Conservation (phyloP, 2,329 filamentous ascomycete species). For the Colletotrichum kahawae region DNA sequence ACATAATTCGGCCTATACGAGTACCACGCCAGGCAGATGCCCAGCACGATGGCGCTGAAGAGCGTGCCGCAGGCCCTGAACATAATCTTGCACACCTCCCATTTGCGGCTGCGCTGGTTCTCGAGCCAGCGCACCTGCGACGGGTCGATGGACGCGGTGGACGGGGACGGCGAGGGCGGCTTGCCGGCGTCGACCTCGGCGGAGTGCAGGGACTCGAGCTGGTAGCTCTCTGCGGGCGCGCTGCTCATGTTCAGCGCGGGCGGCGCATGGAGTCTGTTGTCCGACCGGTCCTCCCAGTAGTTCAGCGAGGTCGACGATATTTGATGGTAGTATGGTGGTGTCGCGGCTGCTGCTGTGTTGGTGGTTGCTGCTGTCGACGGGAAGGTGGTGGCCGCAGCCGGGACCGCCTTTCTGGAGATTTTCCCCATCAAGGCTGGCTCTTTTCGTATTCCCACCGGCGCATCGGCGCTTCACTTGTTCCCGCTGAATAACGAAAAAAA, state of each 20-base stretch:
- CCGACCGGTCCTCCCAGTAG: neutral
- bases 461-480: neutral
- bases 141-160: constrained; percentile 17
- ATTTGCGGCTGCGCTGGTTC: constrained; percentile 15
- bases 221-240: constrained; percentile 13
- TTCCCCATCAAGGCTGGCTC: neutral
- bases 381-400: neutral
- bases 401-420: neutral
- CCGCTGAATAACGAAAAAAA: neutral
- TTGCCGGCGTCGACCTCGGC: constrained; percentile 24
- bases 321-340: neutral
- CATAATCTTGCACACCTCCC: constrained; percentile 28
- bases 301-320: neutral
- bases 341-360: neutral
- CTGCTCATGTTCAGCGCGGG: constrained; percentile 1
- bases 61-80: constrained; percentile 22
- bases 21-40: neutral
- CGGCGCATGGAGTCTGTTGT: neutral
- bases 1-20: neutral
- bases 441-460: neutral
- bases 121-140: constrained; percentile 13
- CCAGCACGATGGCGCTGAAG: constrained; percentile 17
- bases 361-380: neutral
- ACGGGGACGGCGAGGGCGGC: constrained; percentile 7
- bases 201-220: constrained; percentile 14